A percentile compares a stretch with the other conserved stretches of the same genome.
These are phyloP conservation scores for Cardamine occulta DNA, from an alignment of 345 rosid species.

Conservation along the genomic window DNA sequence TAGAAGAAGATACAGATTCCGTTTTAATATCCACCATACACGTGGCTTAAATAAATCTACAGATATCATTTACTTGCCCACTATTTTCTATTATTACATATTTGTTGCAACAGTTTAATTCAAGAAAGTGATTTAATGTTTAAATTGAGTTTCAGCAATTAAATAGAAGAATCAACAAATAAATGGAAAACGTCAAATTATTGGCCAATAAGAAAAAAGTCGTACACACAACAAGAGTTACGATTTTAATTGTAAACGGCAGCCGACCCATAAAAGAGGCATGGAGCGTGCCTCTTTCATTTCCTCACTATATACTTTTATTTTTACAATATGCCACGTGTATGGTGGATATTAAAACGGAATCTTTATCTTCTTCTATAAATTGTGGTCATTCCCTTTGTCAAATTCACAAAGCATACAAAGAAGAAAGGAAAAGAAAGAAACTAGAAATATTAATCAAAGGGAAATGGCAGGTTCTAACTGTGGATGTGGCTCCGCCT, in stretches of 20 bases:
- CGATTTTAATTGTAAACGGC: conserved; percentile 31
- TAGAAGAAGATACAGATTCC: conserved; percentile 18
- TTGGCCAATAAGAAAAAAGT: conserved; percentile 26
- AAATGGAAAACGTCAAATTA: conserved; percentile 25
- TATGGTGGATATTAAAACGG: conserved; percentile 24
- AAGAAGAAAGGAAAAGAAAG: conserved; percentile 1
- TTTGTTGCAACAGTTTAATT: background rate
- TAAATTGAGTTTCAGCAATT: background rate
- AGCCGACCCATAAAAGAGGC: conserved; percentile 40
- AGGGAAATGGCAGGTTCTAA: conserved; percentile 42
- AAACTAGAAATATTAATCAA: conserved; percentile 8
- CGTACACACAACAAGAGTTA: conserved; percentile 32
- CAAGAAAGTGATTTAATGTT: background rate
- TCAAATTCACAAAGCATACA: conserved; percentile 19
- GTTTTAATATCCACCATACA: conserved; percentile 18
- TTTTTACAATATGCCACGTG: conserved; percentile 31
- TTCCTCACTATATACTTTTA: background rate
- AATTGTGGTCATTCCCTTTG: conserved; percentile 17
- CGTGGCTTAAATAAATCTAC: conserved; percentile 19
- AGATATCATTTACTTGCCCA: conserved; percentile 4
- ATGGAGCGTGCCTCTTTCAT: conserved; percentile 33
- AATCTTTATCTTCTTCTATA: conserved; percentile 31
- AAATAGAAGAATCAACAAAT: conserved; percentile 3
- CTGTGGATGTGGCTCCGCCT: conserved; percentile 50
- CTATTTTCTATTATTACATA: background rate